Base-by-base conservation (phyloP, 352 stramenopile species). In the Globisporangium solare region DNA sequence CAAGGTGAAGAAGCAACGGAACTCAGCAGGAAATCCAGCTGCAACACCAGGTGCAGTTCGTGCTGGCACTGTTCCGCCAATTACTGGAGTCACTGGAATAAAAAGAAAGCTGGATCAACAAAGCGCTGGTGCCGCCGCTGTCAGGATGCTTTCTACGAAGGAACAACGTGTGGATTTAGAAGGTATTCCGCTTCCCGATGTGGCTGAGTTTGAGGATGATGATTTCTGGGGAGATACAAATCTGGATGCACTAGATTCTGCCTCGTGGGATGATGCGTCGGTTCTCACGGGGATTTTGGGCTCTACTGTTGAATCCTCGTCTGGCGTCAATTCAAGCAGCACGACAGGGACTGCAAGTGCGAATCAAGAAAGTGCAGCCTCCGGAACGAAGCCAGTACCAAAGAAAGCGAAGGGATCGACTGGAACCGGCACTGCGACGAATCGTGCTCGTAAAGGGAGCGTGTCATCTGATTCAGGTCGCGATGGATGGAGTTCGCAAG, bases 201-300 rank as follows among this genome's bases (percentile, higher is more conserved):
- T 79, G 39, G 79, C 76, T 0, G 83, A 88, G 47, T 90, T 93
- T 56, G 81, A 81, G 43, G 85, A 95, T 50, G 83, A 93, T 54
- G 75, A 77, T 24, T 95, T 95, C 47, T 95, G 85, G 85, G 85
- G 85, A 13, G 81, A 93, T 46, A 93, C 85, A 10, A 93, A 95
- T 60, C 63, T 95, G 48, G 85, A 93, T 60, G 83, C 79, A 6
- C 60, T 95, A 22, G 85, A 95, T 68, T 86, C 85, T 6, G 82
- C 78, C 10, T 81, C 84, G 12, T 95, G 85, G 85, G 81, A 95
- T 47, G 85, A 95, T 45, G 66, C 79, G 2, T 76, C 74, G 2
- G 78, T 94, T 17, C 68, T 92, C 13, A 75, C 71, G 35, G 81
- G 75, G 3, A 90, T 93, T 27, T 56, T 93, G 15, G 73, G 71